Conservation (phyloP, 805 yeast species). For the Teunomyces funiuensis region DNA sequence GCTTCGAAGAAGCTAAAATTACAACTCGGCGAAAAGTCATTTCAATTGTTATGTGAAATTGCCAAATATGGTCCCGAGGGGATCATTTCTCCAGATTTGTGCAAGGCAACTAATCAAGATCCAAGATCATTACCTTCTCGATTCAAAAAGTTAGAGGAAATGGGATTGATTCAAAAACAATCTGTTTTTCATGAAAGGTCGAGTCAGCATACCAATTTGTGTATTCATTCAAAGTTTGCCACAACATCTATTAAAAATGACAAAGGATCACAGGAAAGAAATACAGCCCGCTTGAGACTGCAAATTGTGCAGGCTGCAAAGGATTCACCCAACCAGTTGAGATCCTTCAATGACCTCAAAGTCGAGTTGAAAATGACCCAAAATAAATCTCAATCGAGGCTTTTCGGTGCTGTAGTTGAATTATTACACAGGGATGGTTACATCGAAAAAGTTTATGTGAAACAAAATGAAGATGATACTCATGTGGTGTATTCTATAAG, state of each 20-base stretch:
- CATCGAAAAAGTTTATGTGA: constrained; percentile 53
- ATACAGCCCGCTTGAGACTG: constrained; percentile 27
- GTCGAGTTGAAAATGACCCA: constrained; percentile 54
- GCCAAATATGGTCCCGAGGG: constrained; percentile 59
- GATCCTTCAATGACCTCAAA: constrained; percentile 62
- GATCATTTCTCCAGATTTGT: constrained; percentile 57
- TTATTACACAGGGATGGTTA: constrained; percentile 45
- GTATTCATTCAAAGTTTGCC: constrained; percentile 51
- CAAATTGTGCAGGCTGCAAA: constrained; percentile 51
- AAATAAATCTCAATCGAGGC: constrained; percentile 37
- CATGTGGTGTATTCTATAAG: constrained; percentile 38
- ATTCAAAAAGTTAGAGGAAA: constrained; percentile 51
- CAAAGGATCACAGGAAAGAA: constrained; percentile 22
- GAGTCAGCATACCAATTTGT: constrained; percentile 54
- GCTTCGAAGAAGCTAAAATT: constrained; percentile 47
- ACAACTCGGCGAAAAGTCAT: constrained; percentile 50
- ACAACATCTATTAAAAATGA: constrained; percentile 12
- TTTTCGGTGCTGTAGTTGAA: constrained; percentile 49
- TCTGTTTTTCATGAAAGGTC: constrained; percentile 32
- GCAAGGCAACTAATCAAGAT: constrained; percentile 62
- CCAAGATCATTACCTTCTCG: constrained; percentile 67
- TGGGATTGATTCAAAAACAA: constrained; percentile 47
- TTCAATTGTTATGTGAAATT: constrained; percentile 59
- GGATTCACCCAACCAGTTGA: constrained; percentile 57
- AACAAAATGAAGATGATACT: constrained; percentile 25